phyloP scores from a whole-genome alignment of 1,284 basidiomycete genomes.

The Pseudozyma pruni region DNA sequence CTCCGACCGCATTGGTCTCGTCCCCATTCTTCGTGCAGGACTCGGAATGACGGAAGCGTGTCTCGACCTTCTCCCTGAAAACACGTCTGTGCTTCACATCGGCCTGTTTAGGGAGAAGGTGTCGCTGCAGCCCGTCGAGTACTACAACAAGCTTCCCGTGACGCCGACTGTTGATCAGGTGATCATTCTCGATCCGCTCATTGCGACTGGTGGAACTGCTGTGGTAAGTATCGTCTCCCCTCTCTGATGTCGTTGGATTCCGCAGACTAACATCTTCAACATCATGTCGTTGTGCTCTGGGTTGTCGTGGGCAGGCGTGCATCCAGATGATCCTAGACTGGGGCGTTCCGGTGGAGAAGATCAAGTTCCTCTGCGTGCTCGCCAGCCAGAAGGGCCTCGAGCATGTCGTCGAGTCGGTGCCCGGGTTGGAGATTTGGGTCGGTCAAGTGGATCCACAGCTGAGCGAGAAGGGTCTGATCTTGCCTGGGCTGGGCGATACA shows the following conservation, averaged over 20 bases:
- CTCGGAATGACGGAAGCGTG: slow-evolving; percentile 90
- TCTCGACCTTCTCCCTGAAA: slow-evolving; percentile 80
- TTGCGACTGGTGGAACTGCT: slow-evolving; percentile 94
- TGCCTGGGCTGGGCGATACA: slow-evolving; percentile 64
- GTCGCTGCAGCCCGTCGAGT: slow-evolving; percentile 87
- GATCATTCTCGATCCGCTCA: slow-evolving; percentile 85
- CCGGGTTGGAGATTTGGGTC: slow-evolving; percentile 78
- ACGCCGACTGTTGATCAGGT: slow-evolving; percentile 81
- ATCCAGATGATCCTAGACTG: slow-evolving; percentile 65
- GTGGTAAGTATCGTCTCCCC: slow-evolving; percentile 69
- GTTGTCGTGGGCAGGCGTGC: slow-evolving; percentile 38
- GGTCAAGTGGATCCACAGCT: slow-evolving; percentile 59
- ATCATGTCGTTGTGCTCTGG: slow-evolving; percentile 1
- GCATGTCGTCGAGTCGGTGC: slow-evolving; percentile 76
- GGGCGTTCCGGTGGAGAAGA: slow-evolving; percentile 70
- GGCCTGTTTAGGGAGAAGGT: slow-evolving; percentile 91
- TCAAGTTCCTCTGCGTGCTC: slow-evolving; percentile 86
- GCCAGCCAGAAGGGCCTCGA: slow-evolving; percentile 80
- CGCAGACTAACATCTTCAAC: too few species aligned
- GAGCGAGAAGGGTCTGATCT: slow-evolving; percentile 56
- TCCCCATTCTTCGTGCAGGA: slow-evolving; percentile 90
- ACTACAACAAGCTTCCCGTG: slow-evolving; percentile 73
- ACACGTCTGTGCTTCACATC: slow-evolving; percentile 86
- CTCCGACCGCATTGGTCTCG: slow-evolving; percentile 78
- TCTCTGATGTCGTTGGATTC: too few species aligned